A percentile compares a stretch with the other conserved stretches of the same genome.
Conservation (phyloP, 2,329 filamentous ascomycete species). For the Diaporthe vaccinii region DNA sequence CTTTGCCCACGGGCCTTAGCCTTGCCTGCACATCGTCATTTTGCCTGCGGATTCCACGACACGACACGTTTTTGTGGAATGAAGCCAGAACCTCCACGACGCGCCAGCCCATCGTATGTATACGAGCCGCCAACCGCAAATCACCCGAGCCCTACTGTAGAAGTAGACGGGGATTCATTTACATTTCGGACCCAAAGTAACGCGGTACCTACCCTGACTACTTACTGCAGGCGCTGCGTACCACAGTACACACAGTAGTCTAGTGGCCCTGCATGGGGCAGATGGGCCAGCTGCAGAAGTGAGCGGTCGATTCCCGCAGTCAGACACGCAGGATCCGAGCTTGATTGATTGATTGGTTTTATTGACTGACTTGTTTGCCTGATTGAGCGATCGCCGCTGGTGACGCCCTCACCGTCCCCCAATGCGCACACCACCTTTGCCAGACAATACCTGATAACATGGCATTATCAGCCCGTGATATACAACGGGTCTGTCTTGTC, state of each 20-base stretch:
- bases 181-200: conserved; percentile 17
- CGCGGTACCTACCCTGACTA: neutral
- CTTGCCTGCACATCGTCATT: conserved; percentile 25
- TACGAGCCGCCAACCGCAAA: conserved; percentile 15
- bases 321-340: conserved; percentile 26
- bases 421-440: neutral
- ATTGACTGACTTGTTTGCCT: conserved; percentile 7
- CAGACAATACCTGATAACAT: neutral
- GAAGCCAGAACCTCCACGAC: neutral
- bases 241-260: neutral
- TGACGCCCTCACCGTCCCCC: conserved; percentile 29
- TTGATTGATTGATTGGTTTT: neutral
- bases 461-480: neutral
- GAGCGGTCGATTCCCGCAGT: conserved; percentile 25
- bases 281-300: conserved; percentile 10
- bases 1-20: conserved; percentile 6
- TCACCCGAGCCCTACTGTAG: neutral
- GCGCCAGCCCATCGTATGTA: conserved; percentile 9
- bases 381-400: conserved; percentile 25
- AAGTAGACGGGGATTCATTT: too few relatives aligned
- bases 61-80: neutral
- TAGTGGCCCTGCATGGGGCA: neutral
- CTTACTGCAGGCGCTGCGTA: conserved; percentile 13
- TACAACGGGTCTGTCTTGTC: neutral
- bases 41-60: conserved; percentile 22